These are phyloP conservation scores for Betula pendula DNA, from an alignment of 306 rosid species.

Conservation along the genomic window DNA sequence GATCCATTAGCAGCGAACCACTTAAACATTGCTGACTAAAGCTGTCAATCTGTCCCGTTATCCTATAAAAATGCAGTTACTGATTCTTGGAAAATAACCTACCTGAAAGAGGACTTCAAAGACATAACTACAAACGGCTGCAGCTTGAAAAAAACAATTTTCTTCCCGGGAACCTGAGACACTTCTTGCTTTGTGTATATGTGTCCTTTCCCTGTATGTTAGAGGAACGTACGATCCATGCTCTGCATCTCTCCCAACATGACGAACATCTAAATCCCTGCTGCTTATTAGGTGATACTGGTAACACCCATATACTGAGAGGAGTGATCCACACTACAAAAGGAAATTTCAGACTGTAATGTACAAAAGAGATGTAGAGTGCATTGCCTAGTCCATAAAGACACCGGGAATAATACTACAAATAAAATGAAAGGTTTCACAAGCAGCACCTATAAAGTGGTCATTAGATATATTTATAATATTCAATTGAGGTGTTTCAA, in stretches of 20 bases:
- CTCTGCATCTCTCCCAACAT: constrained; percentile 48
- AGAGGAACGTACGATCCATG: constrained; percentile 54
- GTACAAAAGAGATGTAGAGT: too few species aligned
- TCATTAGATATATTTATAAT: too few species aligned
- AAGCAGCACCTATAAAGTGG: not conserved
- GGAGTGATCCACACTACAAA: constrained; percentile 62
- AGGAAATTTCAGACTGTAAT: constrained; percentile 25
- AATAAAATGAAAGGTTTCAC: not conserved
- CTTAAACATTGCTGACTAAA: not conserved
- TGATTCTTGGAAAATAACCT: too few species aligned
- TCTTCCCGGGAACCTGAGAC: constrained; percentile 26
- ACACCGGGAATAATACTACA: constrained; percentile 7
- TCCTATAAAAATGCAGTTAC: constrained; percentile 7
- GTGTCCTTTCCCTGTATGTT: constrained; percentile 40
- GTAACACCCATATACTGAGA: constrained; percentile 65
- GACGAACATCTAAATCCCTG: constrained; percentile 18
- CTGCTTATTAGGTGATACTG: constrained; percentile 35
- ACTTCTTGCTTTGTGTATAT: constrained; percentile 19
- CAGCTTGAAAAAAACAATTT: constrained; percentile 19
- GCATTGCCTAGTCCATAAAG: not conserved
- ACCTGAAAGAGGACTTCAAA: constrained; percentile 64
- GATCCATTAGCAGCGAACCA: constrained; percentile 3
- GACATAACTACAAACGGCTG: constrained; percentile 37
- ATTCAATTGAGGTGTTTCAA: constrained; percentile 3
- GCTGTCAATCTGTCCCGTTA: not conserved